phyloP scores from a whole-genome alignment of 805 yeast species.

The Komagataella kurtzmanii region DNA sequence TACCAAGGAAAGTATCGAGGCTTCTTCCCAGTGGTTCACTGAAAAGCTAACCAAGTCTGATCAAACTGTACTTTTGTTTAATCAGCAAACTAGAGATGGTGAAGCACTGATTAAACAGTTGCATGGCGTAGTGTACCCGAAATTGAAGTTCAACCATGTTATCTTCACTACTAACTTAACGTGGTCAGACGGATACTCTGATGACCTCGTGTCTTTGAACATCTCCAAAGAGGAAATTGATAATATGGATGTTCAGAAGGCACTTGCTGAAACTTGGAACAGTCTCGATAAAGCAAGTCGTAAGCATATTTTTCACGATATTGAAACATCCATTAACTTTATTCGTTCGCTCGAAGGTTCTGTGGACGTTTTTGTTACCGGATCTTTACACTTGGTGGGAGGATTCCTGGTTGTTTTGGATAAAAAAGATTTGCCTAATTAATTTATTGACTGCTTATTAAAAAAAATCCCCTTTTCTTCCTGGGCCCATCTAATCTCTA shows the following conservation, averaged over 20 bases:
- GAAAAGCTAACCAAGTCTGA: slow-evolving; percentile 14
- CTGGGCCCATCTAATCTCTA: background rate
- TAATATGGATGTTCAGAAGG: slow-evolving; percentile 67
- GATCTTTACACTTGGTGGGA: slow-evolving; percentile 90
- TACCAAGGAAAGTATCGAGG: slow-evolving; percentile 74
- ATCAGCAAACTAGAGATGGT: slow-evolving; percentile 91
- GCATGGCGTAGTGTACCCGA: slow-evolving; percentile 23
- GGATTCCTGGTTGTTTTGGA: slow-evolving; percentile 84
- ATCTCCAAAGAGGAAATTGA: slow-evolving; percentile 71
- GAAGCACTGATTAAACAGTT: slow-evolving; percentile 44
- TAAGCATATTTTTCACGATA: slow-evolving; percentile 47
- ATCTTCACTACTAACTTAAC: slow-evolving; percentile 88
- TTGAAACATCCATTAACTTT: slow-evolving; percentile 57
- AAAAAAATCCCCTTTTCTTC: background rate
- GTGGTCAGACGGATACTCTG: slow-evolving; percentile 76
- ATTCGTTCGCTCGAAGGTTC: slow-evolving; percentile 32
- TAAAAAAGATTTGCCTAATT: slow-evolving; percentile 9
- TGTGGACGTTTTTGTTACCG: slow-evolving; percentile 79
- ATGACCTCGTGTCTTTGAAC: slow-evolving; percentile 78
- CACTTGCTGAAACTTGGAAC: slow-evolving; percentile 59
- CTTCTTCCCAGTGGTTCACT: slow-evolving; percentile 73
- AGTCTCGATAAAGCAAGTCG: slow-evolving; percentile 27
- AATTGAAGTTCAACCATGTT: slow-evolving; percentile 52
- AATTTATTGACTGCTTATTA: background rate
- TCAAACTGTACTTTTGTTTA: slow-evolving; percentile 53